Evolutionary conservation across 345 rosid genomes (phyloP).

Genomic region (Hirschfeldia incana): DNA sequence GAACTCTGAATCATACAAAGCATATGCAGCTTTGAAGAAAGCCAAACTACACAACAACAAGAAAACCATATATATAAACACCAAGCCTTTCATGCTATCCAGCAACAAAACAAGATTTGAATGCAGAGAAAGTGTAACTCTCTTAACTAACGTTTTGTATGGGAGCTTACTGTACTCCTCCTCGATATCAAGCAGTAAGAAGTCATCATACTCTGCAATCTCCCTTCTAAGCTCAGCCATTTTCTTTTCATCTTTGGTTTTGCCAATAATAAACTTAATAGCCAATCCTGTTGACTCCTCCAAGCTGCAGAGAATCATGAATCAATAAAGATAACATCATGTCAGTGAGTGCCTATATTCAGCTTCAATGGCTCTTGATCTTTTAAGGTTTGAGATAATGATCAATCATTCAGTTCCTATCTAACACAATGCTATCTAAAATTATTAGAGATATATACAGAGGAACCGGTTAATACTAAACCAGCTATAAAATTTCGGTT

Average conservation of each 20-base stretch:
- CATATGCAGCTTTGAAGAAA: conserved; percentile 85
- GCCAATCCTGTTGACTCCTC: conserved; percentile 90
- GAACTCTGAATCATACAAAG: conserved; percentile 79
- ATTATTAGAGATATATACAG: too few species aligned
- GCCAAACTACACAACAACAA: conserved; percentile 55
- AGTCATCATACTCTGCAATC: conserved; percentile 76
- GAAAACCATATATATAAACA: not conserved
- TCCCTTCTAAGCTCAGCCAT: conserved; percentile 71
- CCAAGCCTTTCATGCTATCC: not conserved
- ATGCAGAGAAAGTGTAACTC: not conserved
- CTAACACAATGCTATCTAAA: not conserved
- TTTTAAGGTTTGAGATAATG: not conserved
- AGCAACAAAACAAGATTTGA: not conserved
- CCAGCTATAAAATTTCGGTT: too few species aligned
- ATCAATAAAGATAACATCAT: too few species aligned
- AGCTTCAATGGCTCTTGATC: conserved; percentile 8
- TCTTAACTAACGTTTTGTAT: conserved; percentile 86
- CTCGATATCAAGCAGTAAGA: conserved; percentile 79
- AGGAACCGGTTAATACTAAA: too few species aligned
- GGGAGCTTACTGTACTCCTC: conserved; percentile 99
- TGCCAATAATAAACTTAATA: conserved; percentile 77
- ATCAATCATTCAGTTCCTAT: conserved; percentile 10
- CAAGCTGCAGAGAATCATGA: conserved; percentile 50
- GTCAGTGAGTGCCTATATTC: not conserved
- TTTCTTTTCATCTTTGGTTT: conserved; percentile 54